These are phyloP conservation scores for Zea luxurians DNA, from an alignment of 176 grass and related monocot genomes.

Conservation along the genomic window DNA sequence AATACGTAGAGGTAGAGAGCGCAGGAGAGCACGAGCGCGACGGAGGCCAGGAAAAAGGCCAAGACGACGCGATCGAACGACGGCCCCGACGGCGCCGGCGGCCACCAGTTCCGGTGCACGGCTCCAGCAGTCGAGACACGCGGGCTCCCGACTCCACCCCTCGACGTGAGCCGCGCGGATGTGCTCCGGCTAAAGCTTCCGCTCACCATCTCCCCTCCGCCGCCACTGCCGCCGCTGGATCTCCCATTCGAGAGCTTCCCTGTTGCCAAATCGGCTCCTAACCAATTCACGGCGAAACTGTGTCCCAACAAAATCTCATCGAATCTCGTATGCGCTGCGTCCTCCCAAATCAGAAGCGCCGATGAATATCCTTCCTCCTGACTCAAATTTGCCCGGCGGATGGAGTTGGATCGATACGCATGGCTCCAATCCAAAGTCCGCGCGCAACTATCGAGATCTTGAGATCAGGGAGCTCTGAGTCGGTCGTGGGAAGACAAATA, in stretches of 20 bases:
- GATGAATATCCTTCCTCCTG: neutral
- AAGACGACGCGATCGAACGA: constrained; percentile 56
- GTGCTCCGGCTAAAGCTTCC: constrained; percentile 60
- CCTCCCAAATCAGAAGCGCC: neutral
- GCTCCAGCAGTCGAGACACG: constrained; percentile 33
- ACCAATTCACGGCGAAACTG: neutral
- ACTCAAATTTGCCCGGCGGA: constrained; percentile 11
- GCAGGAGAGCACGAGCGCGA: constrained; percentile 56
- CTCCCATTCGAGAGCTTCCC: constrained; percentile 45
- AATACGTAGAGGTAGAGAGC: constrained; percentile 59
- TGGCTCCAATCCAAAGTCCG: neutral
- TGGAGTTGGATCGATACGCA: constrained; percentile 11
- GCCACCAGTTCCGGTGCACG: constrained; percentile 74
- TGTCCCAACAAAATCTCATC: neutral
- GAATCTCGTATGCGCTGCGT: neutral
- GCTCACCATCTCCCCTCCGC: constrained; percentile 52
- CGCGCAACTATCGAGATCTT: neutral
- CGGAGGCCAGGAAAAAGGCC: constrained; percentile 55
- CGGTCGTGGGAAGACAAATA: neutral
- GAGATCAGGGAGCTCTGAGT: constrained; percentile 6
- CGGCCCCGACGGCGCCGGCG: constrained; percentile 31
- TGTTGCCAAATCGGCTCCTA: neutral
- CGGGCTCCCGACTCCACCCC: constrained; percentile 59
- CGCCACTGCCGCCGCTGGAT: constrained; percentile 1
- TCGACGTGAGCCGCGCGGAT: constrained; percentile 59